Base-by-base conservation (phyloP, 257 asterid species). In the Rehmannia glutinosa region DNA sequence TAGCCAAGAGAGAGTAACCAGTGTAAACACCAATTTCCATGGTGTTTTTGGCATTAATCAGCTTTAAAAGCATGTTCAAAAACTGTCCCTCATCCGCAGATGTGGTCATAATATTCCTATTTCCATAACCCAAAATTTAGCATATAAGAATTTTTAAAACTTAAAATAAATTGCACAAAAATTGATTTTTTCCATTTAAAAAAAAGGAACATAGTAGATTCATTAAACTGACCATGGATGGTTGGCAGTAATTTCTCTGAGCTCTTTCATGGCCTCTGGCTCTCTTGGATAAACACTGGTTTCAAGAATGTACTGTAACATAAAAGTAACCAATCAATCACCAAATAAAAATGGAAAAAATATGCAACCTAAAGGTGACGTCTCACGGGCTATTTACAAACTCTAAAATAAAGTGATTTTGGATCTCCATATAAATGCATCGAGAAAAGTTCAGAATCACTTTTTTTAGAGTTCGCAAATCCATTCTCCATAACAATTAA, bases 1-100 rank as follows among this genome's bases (percentile, higher is more conserved):
- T 90, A 10, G 97, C 95, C 13, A 90, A 71, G 1, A 90, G 95
- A 12, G 97, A 90, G 70, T 88, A 88, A n/a, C 97, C 97, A 1
- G 97, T 90, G 76, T 86, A 90, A 46, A 90, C 97, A 5, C 97
- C 97, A 39, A 90, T 90, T 66, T 90, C 97, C 96, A 90, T 90
- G 1, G 97, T 90, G 83, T 87, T 90, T 62, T 86, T 90, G 13
- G 97, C 97, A 49, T 90, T 90, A 70, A 90, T 86, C 76, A 90
- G 80, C 75, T 90, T 90, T 77, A 87, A 32, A 12, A 90, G 94
- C 92, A 90, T 84, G 92, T 70, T 88, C 80, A 90, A 64, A 70
- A 90, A 86, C 67, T 90, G 97, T 58, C 97, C 96, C 43, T 90
- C 97, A 69, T 90, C 97, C 2, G 97, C 96, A 0, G 97, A 90